phyloP scores from a whole-genome alignment of 2,329 filamentous ascomycete genomes.

The Nemania serpens region DNA sequence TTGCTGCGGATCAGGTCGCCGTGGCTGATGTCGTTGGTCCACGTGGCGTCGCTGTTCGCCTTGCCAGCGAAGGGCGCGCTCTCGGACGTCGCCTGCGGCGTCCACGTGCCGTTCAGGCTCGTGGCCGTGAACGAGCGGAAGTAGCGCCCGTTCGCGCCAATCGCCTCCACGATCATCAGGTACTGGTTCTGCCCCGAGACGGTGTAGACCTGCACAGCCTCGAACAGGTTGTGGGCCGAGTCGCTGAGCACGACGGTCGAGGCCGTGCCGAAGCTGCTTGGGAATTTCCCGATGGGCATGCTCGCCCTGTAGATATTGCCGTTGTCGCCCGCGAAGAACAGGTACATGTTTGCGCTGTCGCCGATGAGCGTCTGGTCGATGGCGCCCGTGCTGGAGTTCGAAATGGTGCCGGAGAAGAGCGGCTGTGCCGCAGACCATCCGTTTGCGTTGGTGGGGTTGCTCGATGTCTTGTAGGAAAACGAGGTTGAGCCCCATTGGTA shows the following conservation, averaged over 20 bases:
- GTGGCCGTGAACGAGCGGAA: constrained; percentile 70
- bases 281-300: constrained; percentile 67
- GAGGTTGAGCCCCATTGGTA: constrained; percentile 66
- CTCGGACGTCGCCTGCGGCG: constrained; percentile 59
- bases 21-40: constrained; percentile 71
- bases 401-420: constrained; percentile 61
- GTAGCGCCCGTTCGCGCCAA: constrained; percentile 61
- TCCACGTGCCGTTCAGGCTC: constrained; percentile 62
- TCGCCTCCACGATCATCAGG: constrained; percentile 70
- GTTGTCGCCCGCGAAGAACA: constrained; percentile 71
- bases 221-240: constrained; percentile 62
- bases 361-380: constrained; percentile 70
- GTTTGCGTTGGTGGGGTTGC: constrained; percentile 60
- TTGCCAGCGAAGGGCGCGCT: constrained; percentile 67
- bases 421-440: constrained; percentile 59
- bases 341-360: constrained; percentile 64
- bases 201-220: constrained; percentile 70
- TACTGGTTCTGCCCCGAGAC: constrained; percentile 59
- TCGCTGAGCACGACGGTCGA: constrained; percentile 58
- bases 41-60: constrained; percentile 66
- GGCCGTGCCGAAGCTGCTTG: constrained; percentile 59
- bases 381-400: constrained; percentile 54
- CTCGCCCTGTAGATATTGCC: constrained; percentile 67
- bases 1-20: constrained; percentile 63
- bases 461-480: constrained; percentile 65